A percentile compares a stretch with the other conserved stretches of the same genome.
These are phyloP conservation scores for Penicillium parvum DNA, from an alignment of 495 filamentous ascomycete genomes.

Conservation along the genomic window DNA sequence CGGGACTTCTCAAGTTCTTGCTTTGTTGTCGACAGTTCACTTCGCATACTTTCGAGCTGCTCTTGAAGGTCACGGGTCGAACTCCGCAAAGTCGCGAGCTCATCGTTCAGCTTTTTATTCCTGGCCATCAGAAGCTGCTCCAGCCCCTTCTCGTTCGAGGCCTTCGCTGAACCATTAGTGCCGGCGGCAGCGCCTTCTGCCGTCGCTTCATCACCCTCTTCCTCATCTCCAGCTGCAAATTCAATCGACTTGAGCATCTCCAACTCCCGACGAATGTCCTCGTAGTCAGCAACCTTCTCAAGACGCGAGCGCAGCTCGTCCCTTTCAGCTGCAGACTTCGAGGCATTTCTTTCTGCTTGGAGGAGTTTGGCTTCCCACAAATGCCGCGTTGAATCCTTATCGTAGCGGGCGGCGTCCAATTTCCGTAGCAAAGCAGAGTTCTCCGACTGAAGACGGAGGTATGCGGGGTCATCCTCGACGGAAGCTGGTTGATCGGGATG, in stretches of 20 bases:
- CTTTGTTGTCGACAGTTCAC: constrained; percentile 78
- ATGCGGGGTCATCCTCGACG: constrained; percentile 82
- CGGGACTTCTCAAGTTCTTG: constrained; percentile 81
- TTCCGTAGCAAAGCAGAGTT: constrained; percentile 86
- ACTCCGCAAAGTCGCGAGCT: constrained; percentile 86
- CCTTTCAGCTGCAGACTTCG: constrained; percentile 62
- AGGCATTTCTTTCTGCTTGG: constrained; percentile 38
- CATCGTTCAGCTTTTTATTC: constrained; percentile 93
- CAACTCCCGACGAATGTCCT: constrained; percentile 90
- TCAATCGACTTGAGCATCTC: constrained; percentile 97
- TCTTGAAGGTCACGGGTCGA: constrained; percentile 89
- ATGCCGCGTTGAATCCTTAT: constrained; percentile 73
- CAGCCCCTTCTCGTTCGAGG: constrained; percentile 66
- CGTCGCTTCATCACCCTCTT: constrained; percentile 45
- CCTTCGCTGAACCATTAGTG: constrained; percentile 47
- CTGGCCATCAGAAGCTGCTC: constrained; percentile 88
- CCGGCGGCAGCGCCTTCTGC: constrained; percentile 25
- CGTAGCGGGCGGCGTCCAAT: constrained; percentile 73
- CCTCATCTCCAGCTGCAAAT: constrained; percentile 86
- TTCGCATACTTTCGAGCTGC: constrained; percentile 73
- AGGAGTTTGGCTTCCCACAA: constrained; percentile 65
- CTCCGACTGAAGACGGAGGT: constrained; percentile 81
- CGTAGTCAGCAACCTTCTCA: constrained; percentile 88
- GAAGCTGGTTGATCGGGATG: constrained; percentile 51
- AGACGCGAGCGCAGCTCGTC: constrained; percentile 74